Base-by-base conservation (phyloP, 768 basidiomycete genomes). In the Macrolepiota fuliginosa region DNA sequence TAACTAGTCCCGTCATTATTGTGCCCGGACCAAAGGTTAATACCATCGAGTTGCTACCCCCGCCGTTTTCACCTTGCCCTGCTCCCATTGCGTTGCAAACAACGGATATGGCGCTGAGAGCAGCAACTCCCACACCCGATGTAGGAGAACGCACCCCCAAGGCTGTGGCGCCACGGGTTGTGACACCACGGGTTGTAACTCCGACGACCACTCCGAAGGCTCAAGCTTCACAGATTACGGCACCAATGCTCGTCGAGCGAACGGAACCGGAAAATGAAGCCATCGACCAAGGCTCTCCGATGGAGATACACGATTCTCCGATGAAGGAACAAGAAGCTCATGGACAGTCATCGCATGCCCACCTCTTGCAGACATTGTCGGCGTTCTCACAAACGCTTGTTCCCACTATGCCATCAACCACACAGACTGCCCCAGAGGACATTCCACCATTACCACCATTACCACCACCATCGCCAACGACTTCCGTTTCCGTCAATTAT, bases 1-100 rank as follows among this genome's bases (percentile, higher is more conserved):
- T 59, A n/a, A 59, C 58, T 7, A 59, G 58, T 19, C 58, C 58
- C 37, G 58, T 59, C 10, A 59, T 59, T 15, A 59, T 59, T 35
- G 51, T 59, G 10, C 50, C 58, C 6, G 39, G 51, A 10, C 50
- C 51, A 13, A 52, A 42, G 11, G 25, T 40, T 19, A 50, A 19
- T 17, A 10, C 24, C 6, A 59, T 53, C 6, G 58, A 59, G 10
- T 19, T 59, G 36, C 39, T 59, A 10, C 58, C 58, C 4, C 50
- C 58, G 11, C 58, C 58, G 1, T 15, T 37, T 50, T 58, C 57
- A 6, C 50, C 50, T 52, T 47, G 27, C n/a, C 56, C 56, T 19
- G 45, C 12, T 11, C 27, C 56, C 25, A 9, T 22, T 3, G 36
- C 12, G 7, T 24, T n/a, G 4, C 19, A 39, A n/a, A 12, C 19